Conservation (phyloP, 2,329 filamentous ascomycete species). For the Aspergillus thermomutatus region DNA sequence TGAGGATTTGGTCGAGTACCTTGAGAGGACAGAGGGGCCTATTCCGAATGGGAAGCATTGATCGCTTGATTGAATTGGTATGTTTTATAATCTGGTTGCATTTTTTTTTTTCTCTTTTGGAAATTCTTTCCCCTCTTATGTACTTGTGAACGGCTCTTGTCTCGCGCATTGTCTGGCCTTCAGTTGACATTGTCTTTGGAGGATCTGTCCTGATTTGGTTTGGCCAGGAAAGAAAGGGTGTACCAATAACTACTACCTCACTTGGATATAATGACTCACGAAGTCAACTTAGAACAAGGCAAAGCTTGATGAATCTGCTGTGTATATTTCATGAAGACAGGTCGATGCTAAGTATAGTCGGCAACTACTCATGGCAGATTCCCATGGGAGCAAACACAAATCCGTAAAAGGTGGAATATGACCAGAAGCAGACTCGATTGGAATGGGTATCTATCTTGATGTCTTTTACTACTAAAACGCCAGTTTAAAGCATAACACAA, state of each 20-base stretch:
- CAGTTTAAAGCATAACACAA: constrained; percentile 17
- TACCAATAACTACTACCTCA: neutral
- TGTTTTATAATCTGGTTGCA: neutral
- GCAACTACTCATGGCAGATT: neutral
- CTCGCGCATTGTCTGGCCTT: neutral
- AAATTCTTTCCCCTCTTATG: constrained; percentile 4
- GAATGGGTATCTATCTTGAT: constrained; percentile 12
- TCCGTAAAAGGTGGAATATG: neutral
- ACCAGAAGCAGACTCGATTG: neutral
- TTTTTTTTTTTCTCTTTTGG: neutral
- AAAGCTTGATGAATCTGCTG: neutral
- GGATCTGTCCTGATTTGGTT: no score
- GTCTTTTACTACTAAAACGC: constrained; percentile 14
- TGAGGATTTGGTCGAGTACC: constrained; percentile 76
- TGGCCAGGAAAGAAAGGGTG: neutral
- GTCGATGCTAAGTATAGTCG: no score
- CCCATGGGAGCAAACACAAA: neutral
- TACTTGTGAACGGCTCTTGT: constrained; percentile 1
- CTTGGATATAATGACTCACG: neutral
- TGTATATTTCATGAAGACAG: neutral
- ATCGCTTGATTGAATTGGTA: constrained; percentile 5
- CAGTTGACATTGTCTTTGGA: no score
- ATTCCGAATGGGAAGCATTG: constrained; percentile 35
- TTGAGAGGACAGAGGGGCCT: constrained; percentile 69
- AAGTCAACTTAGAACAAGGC: neutral